Base-by-base conservation (phyloP, 805 yeast species). In the Kazachstania viticola region DNA sequence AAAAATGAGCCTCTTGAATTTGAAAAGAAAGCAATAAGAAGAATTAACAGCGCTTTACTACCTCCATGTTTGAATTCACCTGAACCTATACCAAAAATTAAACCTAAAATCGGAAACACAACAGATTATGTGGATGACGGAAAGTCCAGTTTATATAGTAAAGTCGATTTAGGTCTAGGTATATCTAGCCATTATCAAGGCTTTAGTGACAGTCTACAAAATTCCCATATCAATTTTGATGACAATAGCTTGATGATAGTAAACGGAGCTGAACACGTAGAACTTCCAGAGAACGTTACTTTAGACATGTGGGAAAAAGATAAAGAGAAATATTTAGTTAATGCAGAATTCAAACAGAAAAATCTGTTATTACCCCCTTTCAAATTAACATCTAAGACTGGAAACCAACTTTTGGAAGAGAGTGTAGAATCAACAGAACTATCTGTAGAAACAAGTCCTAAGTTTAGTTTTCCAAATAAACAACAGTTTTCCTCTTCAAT, bases 1-100 rank as follows among this genome's bases (percentile, higher is more conserved):
- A 6, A 6, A 13, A 27, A 39, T 9, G 45, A 44, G 8, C 40
- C 42, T 21, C 27, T 52, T 24, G 41, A 44, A 23, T 27, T 42
- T 22, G 56, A 51, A 36, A 50, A 43, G 32, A 35, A 41, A 26
- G 57, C 58, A 3, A 37, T 54, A 15, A 49, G 39, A 17, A 45
- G 58, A 26, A 49, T 50, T 13, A 48, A 54, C 29, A 49, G 48
- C 35, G 48, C 51, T 2, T 36, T 56, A 21, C 28, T 56, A 18
- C 61, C 60, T 4, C 51, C 59, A 15, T 40, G 36, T 28, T 25
- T 40, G 19, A 23, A 9, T 23, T 9, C 14, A 9, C 6, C 14
- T 6, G 7, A 9, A 6, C 25, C 25, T n/a, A 8, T 11, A 8
- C 11, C 11, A 7, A 11, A 19, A 7, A 11, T 19, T 11, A 11